A percentile compares a stretch with the other conserved stretches of the same genome.
Evolutionary conservation across 345 rosid genomes (phyloP).

Genomic region (Eucalyptus tenuipes): DNA sequence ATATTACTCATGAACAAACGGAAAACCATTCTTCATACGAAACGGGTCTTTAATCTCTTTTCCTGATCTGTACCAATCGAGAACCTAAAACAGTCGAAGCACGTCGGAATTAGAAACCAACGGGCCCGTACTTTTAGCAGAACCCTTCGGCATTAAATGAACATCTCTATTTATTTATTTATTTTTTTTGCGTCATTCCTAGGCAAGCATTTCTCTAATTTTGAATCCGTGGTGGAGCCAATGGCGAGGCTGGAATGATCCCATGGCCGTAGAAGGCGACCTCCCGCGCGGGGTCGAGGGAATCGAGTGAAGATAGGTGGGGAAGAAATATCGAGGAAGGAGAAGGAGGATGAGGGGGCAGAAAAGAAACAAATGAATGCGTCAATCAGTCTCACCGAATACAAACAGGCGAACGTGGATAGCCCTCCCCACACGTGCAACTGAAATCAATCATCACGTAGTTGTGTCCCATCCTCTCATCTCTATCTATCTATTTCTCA

Average conservation of each 20-base stretch:
- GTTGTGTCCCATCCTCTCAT: neutral
- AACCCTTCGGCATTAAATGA: neutral
- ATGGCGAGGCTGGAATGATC: neutral
- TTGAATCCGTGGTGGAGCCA: neutral
- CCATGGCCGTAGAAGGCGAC: neutral
- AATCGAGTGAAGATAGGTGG: neutral
- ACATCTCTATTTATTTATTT: neutral
- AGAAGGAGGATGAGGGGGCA: neutral
- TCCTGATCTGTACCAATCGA: neutral
- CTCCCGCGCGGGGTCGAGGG: neutral
- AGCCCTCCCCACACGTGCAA: constrained; percentile 52
- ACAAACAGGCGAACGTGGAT: constrained; percentile 52
- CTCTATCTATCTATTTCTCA: neutral
- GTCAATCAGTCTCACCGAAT: constrained; percentile 30
- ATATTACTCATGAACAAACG: neutral
- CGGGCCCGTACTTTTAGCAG: neutral
- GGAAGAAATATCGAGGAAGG: neutral
- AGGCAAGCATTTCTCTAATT: neutral
- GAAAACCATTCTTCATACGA: neutral
- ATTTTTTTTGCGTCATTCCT: neutral
- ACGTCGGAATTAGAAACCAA: neutral
- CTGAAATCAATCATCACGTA: constrained; percentile 22
- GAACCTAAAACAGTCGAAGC: neutral
- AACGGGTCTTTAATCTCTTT: neutral
- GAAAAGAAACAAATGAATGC: neutral